A percentile compares a stretch with the other conserved stretches of the same genome.
Evolutionary conservation across 2,329 filamentous ascomycete genomes (phyloP).

Genomic region (Ascochyta koolunga): DNA sequence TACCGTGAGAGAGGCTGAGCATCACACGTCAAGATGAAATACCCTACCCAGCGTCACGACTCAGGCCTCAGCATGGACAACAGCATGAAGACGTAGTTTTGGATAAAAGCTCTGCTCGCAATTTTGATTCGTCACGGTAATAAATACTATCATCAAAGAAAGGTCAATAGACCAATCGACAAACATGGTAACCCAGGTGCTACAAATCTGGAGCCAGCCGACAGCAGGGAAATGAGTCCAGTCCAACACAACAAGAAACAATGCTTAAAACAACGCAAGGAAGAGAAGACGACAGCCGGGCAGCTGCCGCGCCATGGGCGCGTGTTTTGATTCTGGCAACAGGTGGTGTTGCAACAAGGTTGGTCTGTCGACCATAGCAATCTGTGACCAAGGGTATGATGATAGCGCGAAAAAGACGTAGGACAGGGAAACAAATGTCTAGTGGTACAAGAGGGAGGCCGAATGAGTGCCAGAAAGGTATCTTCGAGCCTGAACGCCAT

Average conservation of each 20-base stretch:
- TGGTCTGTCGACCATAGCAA: slow-evolving; percentile 17
- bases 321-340: slow-evolving; percentile 23
- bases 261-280: slow-evolving; percentile 16
- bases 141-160: slow-evolving; percentile 22
- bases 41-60: not conserved
- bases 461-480: slow-evolving; percentile 44
- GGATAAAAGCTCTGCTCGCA: slow-evolving; percentile 16
- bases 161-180: slow-evolving; percentile 14
- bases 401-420: slow-evolving; percentile 17
- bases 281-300: slow-evolving; percentile 18
- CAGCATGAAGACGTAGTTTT: not conserved
- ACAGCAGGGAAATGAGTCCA: slow-evolving; percentile 24
- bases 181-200: slow-evolving; percentile 20
- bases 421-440: slow-evolving; percentile 18
- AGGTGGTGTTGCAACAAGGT: slow-evolving; percentile 4
- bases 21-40: not conserved
- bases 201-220: slow-evolving; percentile 38
- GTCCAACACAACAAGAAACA: slow-evolving; percentile 20
- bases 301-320: slow-evolving; percentile 37
- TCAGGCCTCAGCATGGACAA: too few relatives aligned
- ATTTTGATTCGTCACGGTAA: slow-evolving; percentile 25
- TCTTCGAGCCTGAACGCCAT: slow-evolving; percentile 33
- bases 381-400: slow-evolving; percentile 20
- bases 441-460: slow-evolving; percentile 41
- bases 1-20: not conserved